Percentiles rank a stretch among this genome's conserved stretches.
phyloP scores from a whole-genome alignment of 306 rosid genomes.

The Hylodesmum podocarpum region DNA sequence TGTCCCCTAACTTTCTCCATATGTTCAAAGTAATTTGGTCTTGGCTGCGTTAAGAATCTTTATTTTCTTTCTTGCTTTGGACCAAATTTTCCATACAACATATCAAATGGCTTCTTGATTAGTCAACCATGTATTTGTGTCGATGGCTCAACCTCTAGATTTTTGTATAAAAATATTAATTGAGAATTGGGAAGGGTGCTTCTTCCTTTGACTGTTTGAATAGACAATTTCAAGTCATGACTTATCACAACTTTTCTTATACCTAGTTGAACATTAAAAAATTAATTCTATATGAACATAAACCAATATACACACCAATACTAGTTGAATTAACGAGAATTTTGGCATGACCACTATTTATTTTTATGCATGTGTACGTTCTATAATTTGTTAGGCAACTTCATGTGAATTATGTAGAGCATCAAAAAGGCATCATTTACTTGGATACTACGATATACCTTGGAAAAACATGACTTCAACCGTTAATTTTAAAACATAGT shows the following conservation, averaged over 20 bases:
- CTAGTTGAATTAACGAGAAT: neutral
- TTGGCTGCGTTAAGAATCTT: neutral
- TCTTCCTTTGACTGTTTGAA: conserved; percentile 55
- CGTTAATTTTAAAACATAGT: neutral
- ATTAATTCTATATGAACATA: conserved; percentile 9
- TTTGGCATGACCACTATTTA: neutral
- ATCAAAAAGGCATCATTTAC: conserved; percentile 20
- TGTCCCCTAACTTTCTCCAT: conserved; percentile 20
- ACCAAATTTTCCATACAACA: neutral
- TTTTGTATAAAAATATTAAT: neutral
- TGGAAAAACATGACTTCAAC: neutral
- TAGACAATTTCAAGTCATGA: conserved; percentile 34
- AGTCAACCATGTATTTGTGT: conserved; percentile 25
- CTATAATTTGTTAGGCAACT: neutral
- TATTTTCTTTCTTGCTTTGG: neutral
- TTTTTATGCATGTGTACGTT: neutral
- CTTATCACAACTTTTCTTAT: conserved; percentile 10
- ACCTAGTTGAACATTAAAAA: neutral
- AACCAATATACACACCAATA: neutral
- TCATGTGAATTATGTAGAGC: neutral
- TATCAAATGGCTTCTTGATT: neutral
- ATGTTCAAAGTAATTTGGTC: conserved; percentile 44
- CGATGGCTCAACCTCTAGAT: neutral
- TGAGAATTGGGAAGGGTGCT: neutral
- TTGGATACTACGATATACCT: conserved; percentile 17